Evolutionary conservation across 352 stramenopile species (phyloP), one percentile per base, ranked within the genome.

Genomic region (Pythium insidiosum): DNA sequence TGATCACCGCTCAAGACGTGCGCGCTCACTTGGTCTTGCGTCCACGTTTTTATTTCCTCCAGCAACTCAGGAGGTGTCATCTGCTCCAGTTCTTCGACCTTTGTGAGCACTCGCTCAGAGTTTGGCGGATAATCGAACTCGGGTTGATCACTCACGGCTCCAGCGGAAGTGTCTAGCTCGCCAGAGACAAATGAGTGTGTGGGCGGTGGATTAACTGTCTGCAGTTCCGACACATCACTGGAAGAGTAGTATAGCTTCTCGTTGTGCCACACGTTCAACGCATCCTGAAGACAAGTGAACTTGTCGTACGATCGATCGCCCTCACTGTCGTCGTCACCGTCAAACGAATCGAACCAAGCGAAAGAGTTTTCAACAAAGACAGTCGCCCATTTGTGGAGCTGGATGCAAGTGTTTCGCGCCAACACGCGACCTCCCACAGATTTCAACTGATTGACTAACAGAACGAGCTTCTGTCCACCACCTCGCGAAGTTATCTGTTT

Each of bases 251-350:
- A 33, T 24, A 89, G 46, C 3, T 52, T 65, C 23, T 66, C 42
- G 10, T 80, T 73, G 38, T 89, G 77, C 77, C 77, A 89, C 40
- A 87, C 68, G 16, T 66, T 69, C 26, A 89, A 47, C 4, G 73
- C 77, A 33, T 89, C 77, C 55, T 89, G 77, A 9, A 89, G 60
- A 50, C 77, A 89, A 11, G 77, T 89, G 26, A 87, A 89, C 39
- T 84, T 86, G 61, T 89, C 76, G 46, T 89, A 89, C 5, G 74
- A 85, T 38, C 68, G 64, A 20, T 79, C 68, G 5, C 42, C 43
- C 30, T 70, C 48, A 4, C 16, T 23, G 16, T 38, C 12, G 29
- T 43, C 21, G 10, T 30, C 34, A n/a, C n/a, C n/a, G 10, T 46
- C 43, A 19, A 39, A 20, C 66, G 61, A 59, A 49, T 83, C 67